Evolutionary conservation across 192 early-diverging fungal species (phyloP).

Genomic region (Coemansia interrupta): DNA sequence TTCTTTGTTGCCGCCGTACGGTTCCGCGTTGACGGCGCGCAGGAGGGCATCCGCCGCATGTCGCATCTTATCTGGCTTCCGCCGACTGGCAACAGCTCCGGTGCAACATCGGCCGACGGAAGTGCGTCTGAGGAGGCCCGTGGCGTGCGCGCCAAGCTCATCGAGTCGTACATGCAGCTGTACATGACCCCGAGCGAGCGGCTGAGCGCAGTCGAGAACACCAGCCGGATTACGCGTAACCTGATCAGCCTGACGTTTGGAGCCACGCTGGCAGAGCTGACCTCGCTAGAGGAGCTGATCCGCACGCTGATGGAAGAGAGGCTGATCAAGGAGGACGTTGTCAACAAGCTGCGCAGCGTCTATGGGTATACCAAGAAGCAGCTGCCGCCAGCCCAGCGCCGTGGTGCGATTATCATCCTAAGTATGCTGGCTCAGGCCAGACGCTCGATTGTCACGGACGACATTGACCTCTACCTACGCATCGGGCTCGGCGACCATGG

Average conservation of each 20-base stretch:
- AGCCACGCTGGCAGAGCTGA: slow-evolving; percentile 88
- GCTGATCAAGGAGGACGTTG: slow-evolving; percentile 61
- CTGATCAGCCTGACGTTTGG: slow-evolving; percentile 72
- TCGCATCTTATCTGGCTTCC: slow-evolving; percentile 90
- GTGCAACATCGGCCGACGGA: slow-evolving; percentile 16
- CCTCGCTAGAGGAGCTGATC: slow-evolving; percentile 90
- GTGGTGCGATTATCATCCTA: slow-evolving; percentile 88
- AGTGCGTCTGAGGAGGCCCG: slow-evolving; percentile 62
- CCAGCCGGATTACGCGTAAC: slow-evolving; percentile 57
- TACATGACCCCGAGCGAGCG: slow-evolving; percentile 65
- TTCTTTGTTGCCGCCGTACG: slow-evolving; percentile 85
- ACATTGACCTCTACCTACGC: slow-evolving; percentile 76
- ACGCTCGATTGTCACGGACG: slow-evolving; percentile 76
- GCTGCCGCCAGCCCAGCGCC: slow-evolving; percentile 67
- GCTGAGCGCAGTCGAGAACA: slow-evolving; percentile 40
- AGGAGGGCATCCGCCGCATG: slow-evolving; percentile 88
- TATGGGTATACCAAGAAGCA: slow-evolving; percentile 65
- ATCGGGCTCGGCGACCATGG: slow-evolving; percentile 85
- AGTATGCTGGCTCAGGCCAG: slow-evolving; percentile 90
- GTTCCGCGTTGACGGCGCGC: slow-evolving; percentile 79
- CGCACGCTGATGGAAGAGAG: slow-evolving; percentile 68
- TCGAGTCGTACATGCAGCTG: slow-evolving; percentile 74
- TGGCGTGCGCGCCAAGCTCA: slow-evolving; percentile 66
- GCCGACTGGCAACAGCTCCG: slow-evolving; percentile 47
- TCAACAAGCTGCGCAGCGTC: slow-evolving; percentile 80